phyloP scores from a whole-genome alignment of 2,329 filamentous ascomycete genomes.

The Nectriaceae sp. region DNA sequence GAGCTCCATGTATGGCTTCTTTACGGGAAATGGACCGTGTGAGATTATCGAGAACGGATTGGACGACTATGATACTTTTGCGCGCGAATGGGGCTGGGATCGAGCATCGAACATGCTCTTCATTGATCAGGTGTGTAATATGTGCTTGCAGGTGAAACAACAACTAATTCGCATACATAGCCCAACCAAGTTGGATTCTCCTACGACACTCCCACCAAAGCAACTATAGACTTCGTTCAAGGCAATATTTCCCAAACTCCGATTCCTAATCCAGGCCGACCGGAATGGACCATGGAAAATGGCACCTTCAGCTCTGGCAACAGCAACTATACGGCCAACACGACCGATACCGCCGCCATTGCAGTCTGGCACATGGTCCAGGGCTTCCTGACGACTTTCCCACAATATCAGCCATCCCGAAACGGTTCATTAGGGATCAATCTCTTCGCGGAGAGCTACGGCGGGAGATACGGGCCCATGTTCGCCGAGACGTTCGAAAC shows the following conservation, averaged over 20 bases:
- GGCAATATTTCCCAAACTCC: constrained; percentile 35
- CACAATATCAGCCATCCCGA: constrained; percentile 55
- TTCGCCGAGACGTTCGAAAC: constrained; percentile 61
- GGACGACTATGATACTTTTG: constrained; percentile 54
- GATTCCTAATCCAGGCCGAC: constrained; percentile 13
- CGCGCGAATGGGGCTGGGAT: constrained; percentile 68
- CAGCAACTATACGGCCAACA: constrained; percentile 51
- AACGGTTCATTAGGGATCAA: constrained; percentile 58
- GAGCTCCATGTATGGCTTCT: constrained; percentile 66
- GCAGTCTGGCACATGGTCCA: constrained; percentile 68
- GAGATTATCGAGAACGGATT: constrained; percentile 49
- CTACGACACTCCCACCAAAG: constrained; percentile 64
- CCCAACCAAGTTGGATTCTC: constrained; percentile 72
- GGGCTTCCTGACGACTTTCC: constrained; percentile 59
- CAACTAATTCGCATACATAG: constrained; percentile 38
- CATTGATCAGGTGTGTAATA: constrained; percentile 51
- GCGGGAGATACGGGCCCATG: constrained; percentile 68
- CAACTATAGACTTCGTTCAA: constrained; percentile 53
- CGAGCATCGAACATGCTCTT: constrained; percentile 55
- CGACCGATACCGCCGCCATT: constrained; percentile 56
- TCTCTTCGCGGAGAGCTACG: constrained; percentile 70
- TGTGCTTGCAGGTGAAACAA: background rate
- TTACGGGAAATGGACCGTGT: constrained; percentile 59
- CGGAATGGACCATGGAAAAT: constrained; percentile 49
- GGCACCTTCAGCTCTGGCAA: constrained; percentile 66